Evolutionary conservation across 2,329 filamentous ascomycete species (phyloP), one percentile per base, ranked within the genome.

Genomic region (Fusarium sp.): DNA sequence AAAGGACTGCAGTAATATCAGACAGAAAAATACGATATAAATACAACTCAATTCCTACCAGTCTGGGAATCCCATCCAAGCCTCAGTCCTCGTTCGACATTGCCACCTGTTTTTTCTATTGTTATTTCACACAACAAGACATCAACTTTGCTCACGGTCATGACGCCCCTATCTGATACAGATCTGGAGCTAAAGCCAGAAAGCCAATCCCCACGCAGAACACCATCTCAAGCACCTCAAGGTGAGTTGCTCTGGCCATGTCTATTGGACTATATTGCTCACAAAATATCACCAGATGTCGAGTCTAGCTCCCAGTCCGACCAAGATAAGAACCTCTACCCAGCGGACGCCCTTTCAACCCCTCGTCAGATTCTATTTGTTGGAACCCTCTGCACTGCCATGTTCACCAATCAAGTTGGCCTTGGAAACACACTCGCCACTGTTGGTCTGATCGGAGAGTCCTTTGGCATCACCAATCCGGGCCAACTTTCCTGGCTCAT

Each of bases 371-470:
- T 68, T 9, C 55, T 67, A 4, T 64, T 70, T 5, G 36, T 67
- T n/a, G 67, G 59, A 7, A 67, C 64, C 11, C 59, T 70, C 6
- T 70, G 67, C 20, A 67, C 67, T 5, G 53, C 64, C 8, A 63
- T 67, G 53, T 60, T 67, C 44, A 64, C 60, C n/a, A 63, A 42
- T 1, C 67, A 70, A 22, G 24, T 29, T 8, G 67, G 64, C 3
- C 27, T 67, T 0, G 67, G 58, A n/a, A 63, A 62, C 20, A 66
- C 64, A 0, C n/a, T 70, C 4, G 20, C 64, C 0, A 67, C 67
- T 6, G 55, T 51, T 4, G 36, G 64, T 0, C 24, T 59, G 5
- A 72, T 72, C 8, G 62, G 60, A 2, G 57, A 46, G 2, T 62
- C 56, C 1, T 72, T 67, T 6, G 63, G 63, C 22, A 64, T 72